A percentile compares a stretch with the other conserved stretches of the same genome.
Evolutionary conservation across 2,329 filamentous ascomycete genomes (phyloP).

Genomic region (Cladosporium cucumerinum): DNA sequence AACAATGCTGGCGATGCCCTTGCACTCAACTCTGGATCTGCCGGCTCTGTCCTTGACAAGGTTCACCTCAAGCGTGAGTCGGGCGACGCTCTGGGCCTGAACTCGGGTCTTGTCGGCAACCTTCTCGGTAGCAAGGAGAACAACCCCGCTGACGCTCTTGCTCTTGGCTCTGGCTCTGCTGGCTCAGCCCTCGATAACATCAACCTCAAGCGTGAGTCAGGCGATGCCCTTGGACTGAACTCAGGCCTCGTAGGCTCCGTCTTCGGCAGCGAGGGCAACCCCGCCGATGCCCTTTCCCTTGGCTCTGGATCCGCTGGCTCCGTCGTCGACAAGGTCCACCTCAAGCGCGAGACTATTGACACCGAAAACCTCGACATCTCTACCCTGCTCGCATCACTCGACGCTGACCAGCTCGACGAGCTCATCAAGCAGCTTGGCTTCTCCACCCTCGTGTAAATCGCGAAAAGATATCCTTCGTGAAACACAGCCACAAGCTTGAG

Average conservation of each 20-base stretch:
- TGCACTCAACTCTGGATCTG: neutral
- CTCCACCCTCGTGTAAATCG: neutral
- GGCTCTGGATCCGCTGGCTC: neutral
- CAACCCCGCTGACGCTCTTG: neutral
- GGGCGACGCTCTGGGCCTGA: neutral
- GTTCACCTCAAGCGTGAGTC: neutral
- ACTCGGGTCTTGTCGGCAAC: neutral
- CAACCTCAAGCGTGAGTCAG: neutral
- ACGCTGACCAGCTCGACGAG: neutral
- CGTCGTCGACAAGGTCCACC: neutral
- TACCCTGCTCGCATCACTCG: neutral
- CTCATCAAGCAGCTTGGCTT: neutral
- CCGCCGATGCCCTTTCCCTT: neutral
- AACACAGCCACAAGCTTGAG: neutral
- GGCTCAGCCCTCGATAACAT: neutral
- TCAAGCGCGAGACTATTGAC: conserved; percentile 3
- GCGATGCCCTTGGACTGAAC: neutral
- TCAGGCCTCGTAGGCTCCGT: neutral
- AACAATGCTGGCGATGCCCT: neutral
- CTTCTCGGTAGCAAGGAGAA: neutral
- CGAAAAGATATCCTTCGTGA: neutral
- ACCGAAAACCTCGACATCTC: conserved; percentile 5
- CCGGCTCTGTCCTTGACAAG: neutral
- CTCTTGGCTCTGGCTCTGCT: neutral
- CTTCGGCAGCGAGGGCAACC: neutral